Evolutionary conservation across 2,329 filamentous ascomycete genomes (phyloP).

Genomic region (Fusarium falciforme): DNA sequence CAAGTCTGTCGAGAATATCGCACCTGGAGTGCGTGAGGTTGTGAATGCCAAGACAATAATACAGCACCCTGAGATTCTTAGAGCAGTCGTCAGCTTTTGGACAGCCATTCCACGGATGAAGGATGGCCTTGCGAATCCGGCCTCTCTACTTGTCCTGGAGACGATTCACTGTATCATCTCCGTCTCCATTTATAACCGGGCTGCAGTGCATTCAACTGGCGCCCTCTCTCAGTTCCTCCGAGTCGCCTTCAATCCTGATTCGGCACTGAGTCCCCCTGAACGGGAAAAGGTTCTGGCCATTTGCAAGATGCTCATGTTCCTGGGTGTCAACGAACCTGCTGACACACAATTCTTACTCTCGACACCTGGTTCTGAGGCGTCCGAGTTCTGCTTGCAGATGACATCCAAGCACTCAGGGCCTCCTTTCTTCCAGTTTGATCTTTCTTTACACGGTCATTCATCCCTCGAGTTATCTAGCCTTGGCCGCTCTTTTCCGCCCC

Average conservation of each 20-base stretch:
- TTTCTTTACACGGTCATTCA: constrained; percentile 87
- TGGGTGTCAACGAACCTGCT: constrained; percentile 83
- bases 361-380: constrained; percentile 62
- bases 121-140: constrained; percentile 58
- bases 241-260: constrained; percentile 66
- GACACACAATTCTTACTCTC: constrained; percentile 82
- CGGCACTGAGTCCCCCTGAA: constrained; percentile 66
- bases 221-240: constrained; percentile 75
- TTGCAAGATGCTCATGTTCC: constrained; percentile 75
- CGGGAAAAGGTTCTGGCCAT: constrained; percentile 71
- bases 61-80: constrained; percentile 71
- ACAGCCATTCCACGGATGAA: constrained; percentile 66
- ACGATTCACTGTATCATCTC: constrained; percentile 69
- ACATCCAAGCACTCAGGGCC: constrained; percentile 81
- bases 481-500: constrained; percentile 85
- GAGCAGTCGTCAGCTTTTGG: constrained; percentile 73
- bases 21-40: constrained; percentile 58
- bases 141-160: constrained; percentile 73
- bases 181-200: constrained; percentile 75
- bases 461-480: constrained; percentile 92
- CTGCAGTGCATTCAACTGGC: constrained; percentile 77
- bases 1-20: constrained; percentile 52
- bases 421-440: constrained; percentile 92
- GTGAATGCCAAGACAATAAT: constrained; percentile 64
- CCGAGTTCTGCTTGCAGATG: constrained; percentile 79